Base-by-base conservation (phyloP, 2,329 filamentous ascomycete species). In the Penicillium sp. region DNA sequence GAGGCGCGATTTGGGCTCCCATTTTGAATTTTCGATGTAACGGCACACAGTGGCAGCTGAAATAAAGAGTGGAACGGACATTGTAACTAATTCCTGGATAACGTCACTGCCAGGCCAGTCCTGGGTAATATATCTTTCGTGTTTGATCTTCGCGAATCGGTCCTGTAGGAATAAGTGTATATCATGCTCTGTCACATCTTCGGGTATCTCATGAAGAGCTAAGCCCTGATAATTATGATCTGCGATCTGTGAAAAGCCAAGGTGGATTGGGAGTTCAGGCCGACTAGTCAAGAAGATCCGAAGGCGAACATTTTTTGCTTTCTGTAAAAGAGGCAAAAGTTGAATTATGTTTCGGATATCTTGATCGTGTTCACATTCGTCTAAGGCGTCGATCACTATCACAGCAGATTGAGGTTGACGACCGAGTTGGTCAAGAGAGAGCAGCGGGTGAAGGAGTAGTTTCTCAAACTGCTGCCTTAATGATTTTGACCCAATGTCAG, bases 391-490 rank as follows among this genome's bases (percentile, higher is more conserved):
- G 8, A 62, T 57, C 25, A 67, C 57, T 1, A 62, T 45, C 3
- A 56, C 44, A 32, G 27, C 4, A 48, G 29, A 7, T 38, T 48
- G 40, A 43, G 36, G 39, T 41, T 34, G 9, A 46, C 29, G 13
- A 18, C 13, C 46, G n/a, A 32, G 39, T 41, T 44, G 45, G 24
- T 52, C 13, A 32, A 52, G 26, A 1, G 34, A 4, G 4, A 50
- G 45, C 6, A 67, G 38, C 12, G 62, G 65, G 29, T 53, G 45
- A 43, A 59, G 51, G 9, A 66, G 39, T 9, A 66, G 52, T 35
- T 61, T 51, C 1, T 60, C 27, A 44, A 61, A 67, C 24, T 68
- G 63, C n/a, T 64, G 53, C 5, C 34, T 45, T 1, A 67, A 53
- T 4, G 55, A 48, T 49, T 62, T 62, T 41, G 41, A 43, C 1